Conservation (phyloP, 2,329 filamentous ascomycete genomes). For the Fusarium concolor region DNA sequence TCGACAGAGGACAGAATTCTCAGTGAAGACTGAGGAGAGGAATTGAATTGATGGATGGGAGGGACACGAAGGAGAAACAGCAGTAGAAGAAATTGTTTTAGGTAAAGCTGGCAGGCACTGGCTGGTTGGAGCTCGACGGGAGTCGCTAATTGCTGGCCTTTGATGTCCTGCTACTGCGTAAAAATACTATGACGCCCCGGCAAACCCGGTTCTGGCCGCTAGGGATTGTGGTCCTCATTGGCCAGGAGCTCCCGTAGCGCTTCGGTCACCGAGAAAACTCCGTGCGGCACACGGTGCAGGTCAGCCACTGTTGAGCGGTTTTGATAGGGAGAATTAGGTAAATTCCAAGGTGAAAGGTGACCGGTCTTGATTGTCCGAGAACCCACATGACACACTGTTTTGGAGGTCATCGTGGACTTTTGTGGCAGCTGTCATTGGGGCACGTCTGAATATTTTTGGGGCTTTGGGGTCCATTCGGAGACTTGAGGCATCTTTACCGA, state of each 20-base stretch:
- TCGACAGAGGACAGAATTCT: conserved; percentile 47
- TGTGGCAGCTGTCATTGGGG: conserved; percentile 32
- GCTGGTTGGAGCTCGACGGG: conserved; percentile 33
- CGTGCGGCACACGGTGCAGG: conserved; percentile 32
- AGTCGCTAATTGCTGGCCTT: conserved; percentile 38
- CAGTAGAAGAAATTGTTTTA: conserved; percentile 42
- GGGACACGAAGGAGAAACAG: conserved; percentile 24
- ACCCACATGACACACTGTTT: conserved; percentile 38
- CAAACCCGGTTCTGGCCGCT: conserved; percentile 47
- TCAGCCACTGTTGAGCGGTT: conserved; percentile 35
- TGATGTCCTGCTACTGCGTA: conserved; percentile 44
- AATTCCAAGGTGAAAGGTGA: conserved; percentile 23
- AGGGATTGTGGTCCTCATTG: conserved; percentile 36
- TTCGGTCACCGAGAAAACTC: conserved; percentile 38
- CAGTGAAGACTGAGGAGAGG: conserved; percentile 37
- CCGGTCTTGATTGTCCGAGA: conserved; percentile 35
- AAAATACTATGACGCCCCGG: conserved; percentile 48
- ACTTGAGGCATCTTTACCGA: conserved; percentile 39
- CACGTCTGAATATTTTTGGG: conserved; percentile 33
- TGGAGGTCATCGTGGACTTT: conserved; percentile 36
- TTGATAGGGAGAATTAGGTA: conserved; percentile 4
- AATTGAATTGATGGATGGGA: conserved; percentile 25
- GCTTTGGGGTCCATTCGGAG: conserved; percentile 33
- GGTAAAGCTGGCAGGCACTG: conserved; percentile 13
- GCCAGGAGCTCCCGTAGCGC: conserved; percentile 29